Evolutionary conservation across 805 yeast species (phyloP).

Genomic region (Debaryomyces hansenii): DNA sequence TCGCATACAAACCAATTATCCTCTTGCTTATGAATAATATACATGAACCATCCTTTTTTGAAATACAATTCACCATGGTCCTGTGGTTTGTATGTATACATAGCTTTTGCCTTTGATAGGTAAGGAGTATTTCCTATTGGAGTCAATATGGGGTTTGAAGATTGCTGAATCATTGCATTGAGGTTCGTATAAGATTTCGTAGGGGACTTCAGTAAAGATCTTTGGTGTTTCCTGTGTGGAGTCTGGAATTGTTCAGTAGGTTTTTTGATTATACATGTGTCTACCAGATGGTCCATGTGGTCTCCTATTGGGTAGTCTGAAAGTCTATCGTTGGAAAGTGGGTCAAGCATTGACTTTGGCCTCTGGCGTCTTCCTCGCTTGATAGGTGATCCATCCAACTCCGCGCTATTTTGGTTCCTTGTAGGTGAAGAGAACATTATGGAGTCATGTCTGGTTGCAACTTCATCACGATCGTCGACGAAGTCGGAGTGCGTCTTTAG

Average conservation of each 20-base stretch:
- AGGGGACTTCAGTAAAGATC: constrained; percentile 31
- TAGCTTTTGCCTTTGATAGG: constrained; percentile 36
- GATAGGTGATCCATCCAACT: constrained; percentile 9
- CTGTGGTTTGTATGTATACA: constrained; percentile 40
- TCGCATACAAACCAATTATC: constrained; percentile 48
- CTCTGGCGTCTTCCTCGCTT: constrained; percentile 6
- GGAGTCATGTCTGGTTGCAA: constrained; percentile 35
- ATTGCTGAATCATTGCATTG: constrained; percentile 21
- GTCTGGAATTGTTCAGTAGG: not conserved
- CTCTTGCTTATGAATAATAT: constrained; percentile 41
- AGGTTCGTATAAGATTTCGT: constrained; percentile 34
- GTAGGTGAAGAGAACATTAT: constrained; percentile 17
- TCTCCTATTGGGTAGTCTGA: not conserved
- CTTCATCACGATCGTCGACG: constrained; percentile 36
- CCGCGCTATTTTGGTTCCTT: not conserved
- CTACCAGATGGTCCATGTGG: constrained; percentile 3
- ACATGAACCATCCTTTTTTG: constrained; percentile 43
- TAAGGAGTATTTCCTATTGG: constrained; percentile 32
- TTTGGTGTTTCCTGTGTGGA: constrained; percentile 9
- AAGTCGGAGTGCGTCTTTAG: constrained; percentile 25
- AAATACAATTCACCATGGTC: constrained; percentile 42
- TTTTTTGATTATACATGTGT: constrained; percentile 9
- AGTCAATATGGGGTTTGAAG: constrained; percentile 17
- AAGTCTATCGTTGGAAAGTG: constrained; percentile 6
- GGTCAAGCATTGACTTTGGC: constrained; percentile 29